Percentiles rank a stretch among this genome's conserved stretches.
phyloP scores from a whole-genome alignment of 805 yeast species.

The Candida nanaspora region DNA sequence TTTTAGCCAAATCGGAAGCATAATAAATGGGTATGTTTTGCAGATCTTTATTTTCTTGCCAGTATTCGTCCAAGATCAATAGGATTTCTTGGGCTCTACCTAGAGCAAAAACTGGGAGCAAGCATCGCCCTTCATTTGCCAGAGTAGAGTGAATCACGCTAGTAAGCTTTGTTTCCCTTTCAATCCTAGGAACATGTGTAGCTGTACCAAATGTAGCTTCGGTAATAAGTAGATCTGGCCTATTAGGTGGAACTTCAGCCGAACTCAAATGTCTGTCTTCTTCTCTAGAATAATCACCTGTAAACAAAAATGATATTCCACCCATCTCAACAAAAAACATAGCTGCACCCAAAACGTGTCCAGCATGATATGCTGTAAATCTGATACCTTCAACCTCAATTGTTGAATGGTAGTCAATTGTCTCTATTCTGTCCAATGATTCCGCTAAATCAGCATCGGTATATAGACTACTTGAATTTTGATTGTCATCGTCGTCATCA shows the following conservation, averaged over 20 bases:
- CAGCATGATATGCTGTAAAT: constrained; percentile 98
- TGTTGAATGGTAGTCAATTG: constrained; percentile 93
- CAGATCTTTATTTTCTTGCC: constrained; percentile 79
- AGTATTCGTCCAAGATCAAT: constrained; percentile 87
- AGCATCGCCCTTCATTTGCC: constrained; percentile 81
- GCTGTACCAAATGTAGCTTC: constrained; percentile 98
- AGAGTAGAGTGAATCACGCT: constrained; percentile 78
- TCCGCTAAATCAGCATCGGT: constrained; percentile 85
- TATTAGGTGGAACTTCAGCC: constrained; percentile 85
- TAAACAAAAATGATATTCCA: constrained; percentile 79
- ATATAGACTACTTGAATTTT: constrained; percentile 43
- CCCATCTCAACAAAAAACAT: constrained; percentile 96
- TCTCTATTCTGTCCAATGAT: constrained; percentile 85
- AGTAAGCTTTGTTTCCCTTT: constrained; percentile 77
- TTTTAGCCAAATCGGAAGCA: constrained; percentile 89
- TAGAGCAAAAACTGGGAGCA: constrained; percentile 91
- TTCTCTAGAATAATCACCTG: constrained; percentile 97
- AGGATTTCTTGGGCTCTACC: constrained; percentile 96
- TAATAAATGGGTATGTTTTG: constrained; percentile 79
- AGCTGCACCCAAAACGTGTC: constrained; percentile 99
- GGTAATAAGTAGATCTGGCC: constrained; percentile 86
- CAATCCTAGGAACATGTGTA: constrained; percentile 84
- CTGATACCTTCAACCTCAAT: constrained; percentile 89
- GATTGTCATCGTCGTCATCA: constrained; percentile 35
- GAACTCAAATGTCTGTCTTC: constrained; percentile 91